Percentiles rank a stretch among this genome's conserved stretches.
phyloP scores from a whole-genome alignment of 352 stramenopile species.

The Phytopythium mirpurense region DNA sequence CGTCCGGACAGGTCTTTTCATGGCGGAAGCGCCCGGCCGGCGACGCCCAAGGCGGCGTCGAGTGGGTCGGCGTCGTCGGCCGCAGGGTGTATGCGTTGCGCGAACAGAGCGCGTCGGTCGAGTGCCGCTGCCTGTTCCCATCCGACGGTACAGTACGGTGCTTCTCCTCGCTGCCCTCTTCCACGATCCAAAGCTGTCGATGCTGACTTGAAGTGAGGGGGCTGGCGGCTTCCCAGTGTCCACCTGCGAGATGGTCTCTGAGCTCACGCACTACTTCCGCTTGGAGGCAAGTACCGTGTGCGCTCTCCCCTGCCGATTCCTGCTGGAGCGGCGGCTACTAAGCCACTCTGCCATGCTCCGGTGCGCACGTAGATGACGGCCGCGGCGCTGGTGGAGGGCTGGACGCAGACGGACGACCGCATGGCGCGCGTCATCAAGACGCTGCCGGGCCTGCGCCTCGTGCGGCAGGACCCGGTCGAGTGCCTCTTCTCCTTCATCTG shows the following conservation, averaged over 20 bases:
- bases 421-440: conserved; percentile 68
- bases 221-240: conserved; percentile 20
- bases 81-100: conserved; percentile 40
- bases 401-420: conserved; percentile 51
- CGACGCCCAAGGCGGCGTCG: conserved; percentile 7
- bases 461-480: conserved; percentile 94
- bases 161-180: not conserved
- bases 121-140: conserved; percentile 61
- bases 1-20: conserved; percentile 48
- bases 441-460: conserved; percentile 87
- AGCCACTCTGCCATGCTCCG: no score
- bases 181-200: no score
- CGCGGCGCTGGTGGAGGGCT: conserved; percentile 71
- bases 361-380: conserved; percentile 22
- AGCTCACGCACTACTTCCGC: conserved; percentile 88
- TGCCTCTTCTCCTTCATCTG: conserved; percentile 98
- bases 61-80: conserved; percentile 54
- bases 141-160: conserved; percentile 47
- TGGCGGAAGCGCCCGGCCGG: conserved; percentile 19
- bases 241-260: conserved; percentile 33
- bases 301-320: no score
- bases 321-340: not conserved
- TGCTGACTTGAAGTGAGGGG: no score
- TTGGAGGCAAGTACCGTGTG: conserved; percentile 39
- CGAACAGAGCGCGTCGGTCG: conserved; percentile 29